Evolutionary conservation across 2,329 filamentous ascomycete genomes (phyloP), one percentile per base, ranked within the genome.

Genomic region (Aspergillus pseudoglaucus): DNA sequence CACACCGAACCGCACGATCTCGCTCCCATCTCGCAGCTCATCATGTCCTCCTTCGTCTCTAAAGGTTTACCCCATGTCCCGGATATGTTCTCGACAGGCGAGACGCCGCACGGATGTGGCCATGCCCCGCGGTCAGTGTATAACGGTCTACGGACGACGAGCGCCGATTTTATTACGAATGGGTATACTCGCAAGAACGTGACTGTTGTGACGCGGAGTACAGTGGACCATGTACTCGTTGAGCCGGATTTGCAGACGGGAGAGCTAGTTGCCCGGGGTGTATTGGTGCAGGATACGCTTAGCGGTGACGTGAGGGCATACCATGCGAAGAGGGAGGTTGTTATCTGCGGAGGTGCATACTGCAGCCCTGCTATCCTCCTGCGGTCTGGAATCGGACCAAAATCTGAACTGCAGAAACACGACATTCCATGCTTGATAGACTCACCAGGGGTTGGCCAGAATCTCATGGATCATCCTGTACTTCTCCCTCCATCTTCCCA

Each of bases 51-150:
- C 0, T 75, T 81, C 63, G 63, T 77, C 7, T 77, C 75, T 2
- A 65, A 75, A 50, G 80, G 79, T 47, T 60, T 83, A 0, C 73
- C 75, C 0, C 66, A 80, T n/a, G 71, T 79, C 37, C 69, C 72
- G 15, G 80, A 84, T 52, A 81, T 83, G 77, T 83, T 83, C 57
- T 73, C 74, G 1, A 76, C 72, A 20, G 75, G 76, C 15, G 68
- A 75, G 25, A 73, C 71, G 17, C 62, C 77, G 1, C 74, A 80
- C 45, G 79, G 78, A 1, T 81, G 78, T 53, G 79, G 79, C 2
- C 78, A 82, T 59, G 76, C 64, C 1, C 69, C 75, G 10, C 67
- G 78, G 51, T 80, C 77, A 2, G 76, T 78, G 1, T 69, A 75
- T 46, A 68, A 76, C 45, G 79, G 79, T 0, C 61, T 75, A 15